Evolutionary conservation across 116 monocot species (phyloP).

Genomic region (Dioscorea cayenensis): DNA sequence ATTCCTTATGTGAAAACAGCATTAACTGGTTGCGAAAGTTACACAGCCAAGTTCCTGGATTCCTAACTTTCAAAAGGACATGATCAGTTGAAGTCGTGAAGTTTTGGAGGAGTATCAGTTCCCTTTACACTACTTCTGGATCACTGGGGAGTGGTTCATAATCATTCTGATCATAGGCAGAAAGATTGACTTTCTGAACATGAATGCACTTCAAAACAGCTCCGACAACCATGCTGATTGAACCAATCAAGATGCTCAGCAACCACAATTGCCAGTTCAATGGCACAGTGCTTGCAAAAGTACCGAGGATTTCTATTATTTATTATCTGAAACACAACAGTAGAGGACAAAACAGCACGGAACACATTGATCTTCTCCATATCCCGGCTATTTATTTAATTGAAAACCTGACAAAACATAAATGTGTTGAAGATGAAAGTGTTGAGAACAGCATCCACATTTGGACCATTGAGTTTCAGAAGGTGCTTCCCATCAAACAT

Average conservation of each 20-base stretch:
- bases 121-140: conserved; percentile 38
- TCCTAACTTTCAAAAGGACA: neutral
- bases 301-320: conserved; percentile 81
- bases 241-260: conserved; percentile 60
- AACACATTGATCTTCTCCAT: conserved; percentile 92
- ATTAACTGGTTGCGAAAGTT: neutral
- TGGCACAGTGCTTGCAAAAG: conserved; percentile 89
- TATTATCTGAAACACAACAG: conserved; percentile 68
- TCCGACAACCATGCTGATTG: conserved; percentile 57
- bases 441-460: conserved; percentile 52
- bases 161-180: conserved; percentile 21
- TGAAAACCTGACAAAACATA: conserved; percentile 99
- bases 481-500: conserved; percentile 75
- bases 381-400: conserved; percentile 89
- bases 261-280: conserved; percentile 76
- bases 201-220: conserved; percentile 79
- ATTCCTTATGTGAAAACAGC: neutral
- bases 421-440: conserved; percentile 99
- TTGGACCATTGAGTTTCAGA: conserved; percentile 52
- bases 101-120: too few species aligned
- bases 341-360: conserved; percentile 37
- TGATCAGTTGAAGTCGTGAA: too few species aligned
- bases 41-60: neutral
- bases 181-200: conserved; percentile 23
- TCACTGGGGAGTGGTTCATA: conserved; percentile 64